Evolutionary conservation across 768 basidiomycete species (phyloP).

Genomic region (Psilocybe subaeruginosa): DNA sequence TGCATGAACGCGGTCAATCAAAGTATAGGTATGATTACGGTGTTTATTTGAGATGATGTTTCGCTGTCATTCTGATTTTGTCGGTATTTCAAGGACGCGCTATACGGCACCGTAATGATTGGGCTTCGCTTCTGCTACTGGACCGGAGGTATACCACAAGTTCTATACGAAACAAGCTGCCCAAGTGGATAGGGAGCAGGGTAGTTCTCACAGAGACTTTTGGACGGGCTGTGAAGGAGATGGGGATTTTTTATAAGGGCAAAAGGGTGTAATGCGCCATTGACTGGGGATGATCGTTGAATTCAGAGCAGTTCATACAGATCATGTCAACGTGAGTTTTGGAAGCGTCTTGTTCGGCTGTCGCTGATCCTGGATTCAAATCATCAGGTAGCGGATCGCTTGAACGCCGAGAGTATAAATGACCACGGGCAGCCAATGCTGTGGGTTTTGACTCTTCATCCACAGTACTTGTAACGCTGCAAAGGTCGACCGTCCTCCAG

Average conservation of each 20-base stretch:
- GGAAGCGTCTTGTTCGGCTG: not conserved
- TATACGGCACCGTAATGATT: slow-evolving; percentile 89
- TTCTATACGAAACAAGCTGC: slow-evolving; percentile 79
- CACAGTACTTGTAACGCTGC: too few relatives aligned
- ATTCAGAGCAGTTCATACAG: too few relatives aligned
- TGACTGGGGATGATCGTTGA: not conserved
- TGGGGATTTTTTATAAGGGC: slow-evolving; percentile 70
- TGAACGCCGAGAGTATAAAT: too few relatives aligned
- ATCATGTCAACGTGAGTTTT: too few relatives aligned
- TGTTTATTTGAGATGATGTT: not conserved
- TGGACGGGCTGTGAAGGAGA: slow-evolving; percentile 68
- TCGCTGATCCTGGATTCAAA: not conserved
- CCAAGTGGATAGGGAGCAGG: slow-evolving; percentile 82
- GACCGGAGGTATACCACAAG: slow-evolving; percentile 79
- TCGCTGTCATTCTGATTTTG: not conserved
- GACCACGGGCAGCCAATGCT: too few relatives aligned
- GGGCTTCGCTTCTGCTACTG: slow-evolving; percentile 87
- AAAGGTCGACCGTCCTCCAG: too few relatives aligned
- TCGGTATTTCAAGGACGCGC: slow-evolving; percentile 68
- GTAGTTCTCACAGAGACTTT: slow-evolving; percentile 64
- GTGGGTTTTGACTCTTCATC: too few relatives aligned
- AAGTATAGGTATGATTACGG: slow-evolving; percentile 74
- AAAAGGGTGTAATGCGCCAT: slow-evolving; percentile 35
- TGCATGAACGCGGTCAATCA: slow-evolving; percentile 97
- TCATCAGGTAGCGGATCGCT: not conserved